phyloP scores from a whole-genome alignment of 306 rosid genomes.

The Quercus ilex region DNA sequence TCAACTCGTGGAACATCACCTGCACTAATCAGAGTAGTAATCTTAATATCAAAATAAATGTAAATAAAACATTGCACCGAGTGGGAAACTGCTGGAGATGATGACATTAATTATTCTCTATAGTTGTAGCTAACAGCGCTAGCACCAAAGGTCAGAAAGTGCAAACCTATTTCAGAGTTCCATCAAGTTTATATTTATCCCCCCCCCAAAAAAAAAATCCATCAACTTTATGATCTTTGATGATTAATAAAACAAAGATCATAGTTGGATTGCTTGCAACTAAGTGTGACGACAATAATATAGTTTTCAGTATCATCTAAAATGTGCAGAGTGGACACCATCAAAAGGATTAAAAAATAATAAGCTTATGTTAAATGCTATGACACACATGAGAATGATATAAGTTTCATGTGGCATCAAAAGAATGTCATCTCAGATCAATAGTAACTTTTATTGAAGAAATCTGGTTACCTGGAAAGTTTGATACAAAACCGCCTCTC shows the following conservation, averaged over 20 bases:
- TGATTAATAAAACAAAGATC: neutral
- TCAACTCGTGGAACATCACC: conserved; percentile 97
- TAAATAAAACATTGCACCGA: neutral
- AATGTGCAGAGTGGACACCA: neutral
- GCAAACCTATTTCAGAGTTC: neutral
- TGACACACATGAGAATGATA: neutral
- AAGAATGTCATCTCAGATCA: neutral
- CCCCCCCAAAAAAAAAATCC: too few relatives aligned
- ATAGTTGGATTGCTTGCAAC: neutral
- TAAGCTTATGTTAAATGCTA: neutral
- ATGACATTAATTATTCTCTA: neutral
- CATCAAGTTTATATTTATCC: neutral
- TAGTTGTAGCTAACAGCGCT: neutral
- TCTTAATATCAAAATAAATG: conserved; percentile 1
- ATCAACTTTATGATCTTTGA: neutral
- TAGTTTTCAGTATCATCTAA: neutral
- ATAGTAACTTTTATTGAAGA: neutral
- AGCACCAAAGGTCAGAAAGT: neutral
- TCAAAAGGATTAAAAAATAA: neutral
- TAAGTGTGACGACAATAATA: neutral
- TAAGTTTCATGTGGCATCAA: neutral
- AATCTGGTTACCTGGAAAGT: conserved; percentile 69
- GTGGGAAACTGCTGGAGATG: neutral
- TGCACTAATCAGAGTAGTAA: conserved; percentile 24
- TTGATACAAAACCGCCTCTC: conserved; percentile 93